Conservation (phyloP, 352 stramenopile species). For the Pythium monospermum region DNA sequence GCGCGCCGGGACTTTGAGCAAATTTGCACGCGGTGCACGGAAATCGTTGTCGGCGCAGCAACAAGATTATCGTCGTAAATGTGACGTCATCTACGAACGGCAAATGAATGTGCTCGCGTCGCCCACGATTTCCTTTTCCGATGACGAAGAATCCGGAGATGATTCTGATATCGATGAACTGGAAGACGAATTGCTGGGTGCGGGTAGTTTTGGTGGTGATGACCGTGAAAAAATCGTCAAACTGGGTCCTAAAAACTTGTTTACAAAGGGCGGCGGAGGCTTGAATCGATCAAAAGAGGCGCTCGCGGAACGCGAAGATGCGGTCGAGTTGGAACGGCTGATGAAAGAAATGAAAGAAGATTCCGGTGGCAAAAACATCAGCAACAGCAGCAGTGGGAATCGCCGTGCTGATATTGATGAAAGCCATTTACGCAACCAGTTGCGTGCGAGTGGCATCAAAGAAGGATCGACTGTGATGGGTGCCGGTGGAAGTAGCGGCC, state of each 20-base stretch:
- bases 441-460: conserved; percentile 67
- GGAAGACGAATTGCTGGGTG: conserved; percentile 16
- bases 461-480: conserved; percentile 33
- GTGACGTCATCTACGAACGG: neutral
- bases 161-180: neutral
- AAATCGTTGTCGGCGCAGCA: neutral
- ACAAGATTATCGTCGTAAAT: neutral
- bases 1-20: neutral
- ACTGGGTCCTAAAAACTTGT: conserved; percentile 67
- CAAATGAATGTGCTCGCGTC: neutral
- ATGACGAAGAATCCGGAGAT: conserved; percentile 16
- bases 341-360: neutral
- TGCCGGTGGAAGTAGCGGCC: conserved; percentile 6
- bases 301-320: neutral
- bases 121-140: neutral
- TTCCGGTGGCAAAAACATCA: conserved; percentile 4
- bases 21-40: neutral
- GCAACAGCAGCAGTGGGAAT: conserved; percentile 29
- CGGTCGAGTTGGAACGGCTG: neutral
- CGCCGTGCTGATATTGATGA: conserved; percentile 63
- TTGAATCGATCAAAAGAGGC: neutral
- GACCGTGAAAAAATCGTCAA: conserved; percentile 41
- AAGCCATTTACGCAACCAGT: conserved; percentile 52
- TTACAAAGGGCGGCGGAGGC: conserved; percentile 30
- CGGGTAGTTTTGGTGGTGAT: conserved; percentile 61